phyloP scores from a whole-genome alignment of 2,329 filamentous ascomycete species.

The Fusarium clavum region DNA sequence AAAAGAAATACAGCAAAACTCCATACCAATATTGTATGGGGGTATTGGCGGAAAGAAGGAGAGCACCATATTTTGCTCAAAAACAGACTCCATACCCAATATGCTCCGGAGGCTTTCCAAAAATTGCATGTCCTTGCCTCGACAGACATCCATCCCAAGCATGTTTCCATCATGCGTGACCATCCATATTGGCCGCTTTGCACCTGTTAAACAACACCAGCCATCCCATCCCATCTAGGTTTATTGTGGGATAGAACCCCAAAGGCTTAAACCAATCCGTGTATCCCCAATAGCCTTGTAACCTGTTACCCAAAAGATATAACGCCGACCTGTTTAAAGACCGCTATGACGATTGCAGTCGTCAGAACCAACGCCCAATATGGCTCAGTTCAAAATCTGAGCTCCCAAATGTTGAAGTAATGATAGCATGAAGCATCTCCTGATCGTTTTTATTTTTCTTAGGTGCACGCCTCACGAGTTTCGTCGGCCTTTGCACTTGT shows the following conservation, averaged over 20 bases:
- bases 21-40: constrained; percentile 25
- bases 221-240: constrained; percentile 27
- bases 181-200: constrained; percentile 24
- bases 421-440: constrained; percentile 24
- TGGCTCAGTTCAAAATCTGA: constrained; percentile 40
- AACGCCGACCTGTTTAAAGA: constrained; percentile 39
- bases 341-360: constrained; percentile 35
- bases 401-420: constrained; percentile 35
- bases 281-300: constrained; percentile 18
- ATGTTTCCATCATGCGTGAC: constrained; percentile 41
- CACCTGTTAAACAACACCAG: constrained; percentile 26
- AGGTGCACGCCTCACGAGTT: constrained; percentile 40
- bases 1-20: constrained; percentile 3
- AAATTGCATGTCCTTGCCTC: constrained; percentile 23
- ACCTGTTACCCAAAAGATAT: constrained; percentile 24
- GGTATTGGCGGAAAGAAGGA: constrained; percentile 32
- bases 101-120: constrained; percentile 25
- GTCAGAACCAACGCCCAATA: constrained; percentile 28
- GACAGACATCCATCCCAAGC: constrained; percentile 32
- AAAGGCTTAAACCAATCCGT: constrained; percentile 30
- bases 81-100: constrained; percentile 23
- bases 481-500: constrained; percentile 84
- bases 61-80: constrained; percentile 19
- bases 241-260: constrained; percentile 20
- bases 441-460: constrained; percentile 11